Percentiles rank a stretch among this genome's conserved stretches.
Conservation (phyloP, 768 basidiomycete species). For the Collybiopsis luxurians region DNA sequence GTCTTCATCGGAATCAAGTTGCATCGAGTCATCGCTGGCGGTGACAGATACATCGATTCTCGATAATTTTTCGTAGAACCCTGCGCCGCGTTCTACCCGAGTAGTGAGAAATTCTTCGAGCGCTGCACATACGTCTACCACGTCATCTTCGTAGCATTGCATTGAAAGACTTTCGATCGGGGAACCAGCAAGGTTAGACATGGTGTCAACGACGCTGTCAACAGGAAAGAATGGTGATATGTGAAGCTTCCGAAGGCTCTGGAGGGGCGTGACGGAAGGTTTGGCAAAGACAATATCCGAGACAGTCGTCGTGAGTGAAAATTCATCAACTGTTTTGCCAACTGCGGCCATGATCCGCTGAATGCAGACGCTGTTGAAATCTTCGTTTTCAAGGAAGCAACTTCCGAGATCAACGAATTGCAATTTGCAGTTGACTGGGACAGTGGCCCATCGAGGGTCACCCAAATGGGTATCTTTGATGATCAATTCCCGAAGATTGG, state of each 20-base stretch:
- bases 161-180: slow-evolving; percentile 58
- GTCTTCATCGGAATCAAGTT: slow-evolving; percentile 31
- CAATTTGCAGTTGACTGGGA: slow-evolving; percentile 48
- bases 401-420: slow-evolving; percentile 56
- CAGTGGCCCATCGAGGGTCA: slow-evolving; percentile 53
- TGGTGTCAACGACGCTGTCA: slow-evolving; percentile 57
- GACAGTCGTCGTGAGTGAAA: slow-evolving; percentile 49
- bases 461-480: slow-evolving; percentile 74
- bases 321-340: slow-evolving; percentile 51
- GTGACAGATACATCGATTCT: slow-evolving; percentile 48
- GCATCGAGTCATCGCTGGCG: slow-evolving; percentile 26
- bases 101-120: slow-evolving; percentile 55
- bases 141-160: slow-evolving; percentile 61
- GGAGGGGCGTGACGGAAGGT: slow-evolving; percentile 42
- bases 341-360: slow-evolving; percentile 62
- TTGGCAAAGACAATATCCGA: slow-evolving; percentile 42
- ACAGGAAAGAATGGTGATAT: slow-evolving; percentile 62
- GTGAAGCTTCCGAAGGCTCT: slow-evolving; percentile 51
- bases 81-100: slow-evolving; percentile 45
- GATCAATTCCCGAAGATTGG: slow-evolving; percentile 56
- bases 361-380: slow-evolving; percentile 51
- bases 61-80: slow-evolving; percentile 48
- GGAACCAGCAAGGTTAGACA: slow-evolving; percentile 53
- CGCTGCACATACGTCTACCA: slow-evolving; percentile 56
- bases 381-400: slow-evolving; percentile 52